phyloP scores from a whole-genome alignment of 2,329 filamentous ascomycete genomes.

The Xylariaceae sp. region DNA sequence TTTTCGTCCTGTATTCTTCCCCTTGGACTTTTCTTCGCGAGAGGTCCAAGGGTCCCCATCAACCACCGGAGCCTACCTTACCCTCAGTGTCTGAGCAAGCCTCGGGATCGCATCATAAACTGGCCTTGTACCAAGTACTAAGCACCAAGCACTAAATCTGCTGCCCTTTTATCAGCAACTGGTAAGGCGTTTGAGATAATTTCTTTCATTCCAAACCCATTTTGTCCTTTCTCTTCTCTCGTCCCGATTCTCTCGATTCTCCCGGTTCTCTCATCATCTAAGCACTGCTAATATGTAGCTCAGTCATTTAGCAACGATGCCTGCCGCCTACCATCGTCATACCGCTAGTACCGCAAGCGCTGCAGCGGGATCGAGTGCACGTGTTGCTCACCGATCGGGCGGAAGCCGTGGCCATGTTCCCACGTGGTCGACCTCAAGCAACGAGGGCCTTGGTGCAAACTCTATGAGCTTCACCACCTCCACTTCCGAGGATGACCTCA shows the following conservation, averaged over 20 bases:
- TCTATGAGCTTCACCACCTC: conserved; percentile 21
- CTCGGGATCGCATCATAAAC: conserved; percentile 5
- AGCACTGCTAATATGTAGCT: neutral
- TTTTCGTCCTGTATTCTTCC: neutral
- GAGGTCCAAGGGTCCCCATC: neutral
- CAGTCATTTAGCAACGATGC: conserved; percentile 11
- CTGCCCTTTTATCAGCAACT: no score
- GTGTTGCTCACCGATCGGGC: conserved; percentile 9
- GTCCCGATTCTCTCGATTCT: neutral
- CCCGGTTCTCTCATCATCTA: neutral
- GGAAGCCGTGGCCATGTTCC: conserved; percentile 15
- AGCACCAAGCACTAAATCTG: neutral
- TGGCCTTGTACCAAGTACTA: neutral
- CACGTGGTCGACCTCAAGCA: conserved; percentile 31
- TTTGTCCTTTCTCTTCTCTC: neutral
- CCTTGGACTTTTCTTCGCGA: neutral
- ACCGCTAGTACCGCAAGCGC: conserved; percentile 13
- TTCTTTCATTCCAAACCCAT: no score
- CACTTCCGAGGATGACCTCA: conserved; percentile 12
- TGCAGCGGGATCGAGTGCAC: conserved; percentile 7
- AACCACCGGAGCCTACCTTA: neutral
- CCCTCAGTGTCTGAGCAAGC: neutral
- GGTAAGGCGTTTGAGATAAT: no score
- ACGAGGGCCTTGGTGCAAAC: conserved; percentile 24
- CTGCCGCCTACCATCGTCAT: conserved; percentile 25